Evolutionary conservation across 2,329 filamentous ascomycete genomes (phyloP).

Genomic region (Achaetomium macrosporum): DNA sequence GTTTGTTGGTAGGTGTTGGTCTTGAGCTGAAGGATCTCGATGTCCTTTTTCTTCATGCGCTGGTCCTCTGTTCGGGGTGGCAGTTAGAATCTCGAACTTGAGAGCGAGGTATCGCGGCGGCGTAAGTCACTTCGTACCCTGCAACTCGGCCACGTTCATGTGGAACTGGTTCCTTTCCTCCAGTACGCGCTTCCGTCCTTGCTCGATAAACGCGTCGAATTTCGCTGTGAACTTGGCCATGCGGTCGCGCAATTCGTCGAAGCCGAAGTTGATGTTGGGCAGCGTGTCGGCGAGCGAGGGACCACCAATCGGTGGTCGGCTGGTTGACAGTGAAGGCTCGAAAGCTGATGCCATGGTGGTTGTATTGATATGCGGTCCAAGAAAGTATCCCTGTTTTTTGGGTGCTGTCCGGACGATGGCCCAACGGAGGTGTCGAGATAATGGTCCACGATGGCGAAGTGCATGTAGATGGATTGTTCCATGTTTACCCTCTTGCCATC

Average conservation of each 20-base stretch:
- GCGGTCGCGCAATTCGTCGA: slow-evolving; percentile 88
- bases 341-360: slow-evolving; percentile 54
- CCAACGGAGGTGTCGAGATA: neutral
- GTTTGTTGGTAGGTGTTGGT: slow-evolving; percentile 65
- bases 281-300: slow-evolving; percentile 70
- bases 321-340: slow-evolving; percentile 63
- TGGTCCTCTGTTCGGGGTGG: slow-evolving; percentile 69
- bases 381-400: neutral
- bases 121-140: slow-evolving; percentile 54
- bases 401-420: neutral
- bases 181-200: slow-evolving; percentile 79
- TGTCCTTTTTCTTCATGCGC: slow-evolving; percentile 80
- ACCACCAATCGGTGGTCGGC: slow-evolving; percentile 50
- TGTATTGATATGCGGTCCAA: neutral
- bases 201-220: slow-evolving; percentile 93
- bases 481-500: slow-evolving; percentile 23
- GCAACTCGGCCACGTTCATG: slow-evolving; percentile 80
- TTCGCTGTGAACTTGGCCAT: slow-evolving; percentile 88
- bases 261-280: slow-evolving; percentile 89
- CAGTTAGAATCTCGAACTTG: slow-evolving; percentile 2
- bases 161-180: slow-evolving; percentile 94
- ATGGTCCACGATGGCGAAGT: neutral
- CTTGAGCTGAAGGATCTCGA: slow-evolving; percentile 74
- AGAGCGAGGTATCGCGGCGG: slow-evolving; percentile 12
- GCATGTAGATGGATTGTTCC: neutral